Evolutionary conservation across 371 early-diverging fungal genomes (phyloP).

Genomic region (Saksenaea oblongispora): DNA sequence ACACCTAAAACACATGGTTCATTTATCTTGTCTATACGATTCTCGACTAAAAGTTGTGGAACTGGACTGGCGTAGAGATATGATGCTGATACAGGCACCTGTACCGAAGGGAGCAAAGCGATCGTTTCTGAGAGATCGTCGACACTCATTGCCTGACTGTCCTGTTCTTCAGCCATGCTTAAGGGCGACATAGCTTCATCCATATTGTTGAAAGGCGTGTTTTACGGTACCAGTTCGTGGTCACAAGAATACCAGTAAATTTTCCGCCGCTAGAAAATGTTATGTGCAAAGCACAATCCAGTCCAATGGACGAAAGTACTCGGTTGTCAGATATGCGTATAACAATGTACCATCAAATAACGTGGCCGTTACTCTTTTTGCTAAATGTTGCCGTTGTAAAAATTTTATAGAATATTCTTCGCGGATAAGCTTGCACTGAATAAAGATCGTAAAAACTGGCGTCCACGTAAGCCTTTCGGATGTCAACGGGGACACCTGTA

Average conservation of each 20-base stretch:
- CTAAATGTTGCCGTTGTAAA: too few species aligned
- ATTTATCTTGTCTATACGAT: slow-evolving; percentile 10
- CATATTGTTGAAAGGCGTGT: not conserved
- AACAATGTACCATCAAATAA: too few species aligned
- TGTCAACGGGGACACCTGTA: too few species aligned
- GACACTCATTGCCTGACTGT: not conserved
- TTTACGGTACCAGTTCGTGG: not conserved
- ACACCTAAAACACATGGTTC: slow-evolving; percentile 89
- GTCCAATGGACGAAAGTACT: too few species aligned
- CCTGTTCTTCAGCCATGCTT: not conserved
- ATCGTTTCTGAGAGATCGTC: not conserved
- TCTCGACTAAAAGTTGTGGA: slow-evolving; percentile 23
- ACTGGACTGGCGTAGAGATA: slow-evolving; percentile 38
- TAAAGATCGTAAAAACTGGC: too few species aligned
- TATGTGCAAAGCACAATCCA: too few species aligned
- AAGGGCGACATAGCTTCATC: not conserved
- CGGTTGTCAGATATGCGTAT: too few species aligned
- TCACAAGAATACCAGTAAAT: too few species aligned
- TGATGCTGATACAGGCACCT: slow-evolving; percentile 36
- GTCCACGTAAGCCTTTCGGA: too few species aligned
- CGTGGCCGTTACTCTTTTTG: too few species aligned
- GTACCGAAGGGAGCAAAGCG: slow-evolving; percentile 35
- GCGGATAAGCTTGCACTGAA: too few species aligned
- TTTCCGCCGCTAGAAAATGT: not conserved
- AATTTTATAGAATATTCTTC: too few species aligned